Percentiles rank a stretch among this genome's conserved stretches.
These are phyloP conservation scores for Grifola frondosa DNA, from an alignment of 1,284 basidiomycete species.

Conservation along the genomic window DNA sequence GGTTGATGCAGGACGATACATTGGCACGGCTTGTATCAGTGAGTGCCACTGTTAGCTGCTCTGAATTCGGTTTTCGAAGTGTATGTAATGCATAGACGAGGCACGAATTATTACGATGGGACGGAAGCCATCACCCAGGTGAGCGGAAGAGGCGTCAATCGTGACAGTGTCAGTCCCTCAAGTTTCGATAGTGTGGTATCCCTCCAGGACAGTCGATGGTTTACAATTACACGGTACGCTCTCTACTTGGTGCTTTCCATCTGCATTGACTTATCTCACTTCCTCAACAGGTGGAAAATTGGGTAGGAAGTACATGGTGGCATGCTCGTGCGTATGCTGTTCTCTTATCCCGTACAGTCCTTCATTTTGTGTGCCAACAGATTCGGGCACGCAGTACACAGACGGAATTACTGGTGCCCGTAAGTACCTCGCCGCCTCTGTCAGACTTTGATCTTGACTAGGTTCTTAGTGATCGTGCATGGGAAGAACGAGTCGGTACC, in stretches of 20 bases:
- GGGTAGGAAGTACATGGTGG: conserved; percentile 24
- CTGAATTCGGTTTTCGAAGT: not conserved
- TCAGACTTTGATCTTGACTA: conserved; percentile 1
- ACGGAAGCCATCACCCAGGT: conserved; percentile 41
- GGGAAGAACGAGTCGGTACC: conserved; percentile 27
- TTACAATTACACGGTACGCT: conserved; percentile 39
- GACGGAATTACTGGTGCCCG: conserved; percentile 46
- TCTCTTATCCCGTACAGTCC: not conserved
- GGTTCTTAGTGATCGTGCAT: conserved; percentile 24
- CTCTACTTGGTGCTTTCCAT: not conserved
- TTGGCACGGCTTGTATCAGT: conserved; percentile 44
- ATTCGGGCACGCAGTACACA: conserved; percentile 38
- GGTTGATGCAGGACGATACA: conserved; percentile 34
- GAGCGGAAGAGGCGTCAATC: too few species aligned
- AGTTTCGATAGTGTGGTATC: conserved; percentile 44
- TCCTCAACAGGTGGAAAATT: conserved; percentile 14
- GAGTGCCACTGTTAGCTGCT: conserved; percentile 6
- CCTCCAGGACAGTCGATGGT: conserved; percentile 44
- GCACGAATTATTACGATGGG: conserved; percentile 45
- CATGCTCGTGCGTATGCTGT: conserved; percentile 18
- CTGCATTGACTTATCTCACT: not conserved
- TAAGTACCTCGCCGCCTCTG: conserved; percentile 1
- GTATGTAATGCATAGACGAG: conserved; percentile 30
- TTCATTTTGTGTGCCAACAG: conserved; percentile 17
- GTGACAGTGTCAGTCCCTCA: not conserved